Conservation (phyloP, 371 early-diverging fungal genomes). For the Lichtheimia hyalospora region DNA sequence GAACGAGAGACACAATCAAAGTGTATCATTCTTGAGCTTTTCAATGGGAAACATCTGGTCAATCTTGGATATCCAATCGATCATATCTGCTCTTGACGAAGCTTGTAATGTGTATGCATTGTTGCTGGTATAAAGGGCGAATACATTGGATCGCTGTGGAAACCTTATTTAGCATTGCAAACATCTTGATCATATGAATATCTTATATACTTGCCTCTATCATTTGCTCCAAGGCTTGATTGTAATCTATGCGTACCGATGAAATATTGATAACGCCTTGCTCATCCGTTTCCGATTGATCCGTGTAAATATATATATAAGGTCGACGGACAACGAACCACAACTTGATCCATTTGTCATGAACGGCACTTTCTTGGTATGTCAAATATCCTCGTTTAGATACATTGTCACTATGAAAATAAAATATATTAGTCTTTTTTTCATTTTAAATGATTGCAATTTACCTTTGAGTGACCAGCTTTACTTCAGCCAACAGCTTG, state of each 20-base stretch:
- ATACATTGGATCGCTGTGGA: constrained; percentile 60
- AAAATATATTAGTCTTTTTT: too few species aligned
- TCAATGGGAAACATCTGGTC: constrained; percentile 52
- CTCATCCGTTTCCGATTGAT: constrained; percentile 62
- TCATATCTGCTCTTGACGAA: constrained; percentile 62
- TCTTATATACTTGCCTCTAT: constrained; percentile 22
- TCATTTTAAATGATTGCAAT: constrained; percentile 53
- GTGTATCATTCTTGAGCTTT: not conserved
- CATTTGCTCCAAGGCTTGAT: constrained; percentile 54
- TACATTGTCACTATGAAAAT: constrained; percentile 51
- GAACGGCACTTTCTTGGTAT: constrained; percentile 60
- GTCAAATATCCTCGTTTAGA: constrained; percentile 63
- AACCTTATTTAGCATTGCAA: not conserved
- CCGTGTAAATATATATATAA: constrained; percentile 74
- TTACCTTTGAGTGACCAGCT: constrained; percentile 35
- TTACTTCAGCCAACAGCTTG: constrained; percentile 9
- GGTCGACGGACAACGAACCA: constrained; percentile 88
- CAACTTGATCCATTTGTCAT: constrained; percentile 72
- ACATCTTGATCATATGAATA: not conserved
- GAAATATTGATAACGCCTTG: constrained; percentile 72
- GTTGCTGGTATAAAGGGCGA: constrained; percentile 75
- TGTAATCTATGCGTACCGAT: constrained; percentile 67
- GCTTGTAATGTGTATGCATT: constrained; percentile 78
- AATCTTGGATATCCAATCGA: constrained; percentile 73
- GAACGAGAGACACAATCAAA: not conserved